These are phyloP conservation scores for Cercophora scortea DNA, from an alignment of 495 filamentous ascomycete species.

Conservation along the genomic window DNA sequence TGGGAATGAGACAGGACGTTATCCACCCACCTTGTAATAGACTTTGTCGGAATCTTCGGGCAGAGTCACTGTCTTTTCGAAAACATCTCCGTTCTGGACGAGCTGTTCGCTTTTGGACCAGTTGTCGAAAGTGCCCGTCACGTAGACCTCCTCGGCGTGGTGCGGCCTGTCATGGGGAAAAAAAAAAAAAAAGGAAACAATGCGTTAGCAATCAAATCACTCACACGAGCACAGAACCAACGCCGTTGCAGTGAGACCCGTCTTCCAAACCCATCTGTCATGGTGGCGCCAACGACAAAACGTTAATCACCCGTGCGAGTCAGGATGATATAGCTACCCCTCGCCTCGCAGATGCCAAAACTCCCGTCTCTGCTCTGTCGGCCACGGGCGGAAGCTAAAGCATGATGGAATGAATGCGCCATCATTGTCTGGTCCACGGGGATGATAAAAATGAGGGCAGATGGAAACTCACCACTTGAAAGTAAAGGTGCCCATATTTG, in stretches of 20 bases:
- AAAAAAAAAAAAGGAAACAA: not conserved
- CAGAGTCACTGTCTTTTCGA: conserved; percentile 71
- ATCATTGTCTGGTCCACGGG: not conserved
- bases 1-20: conserved; percentile 11
- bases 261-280: too few species aligned
- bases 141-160: conserved; percentile 75
- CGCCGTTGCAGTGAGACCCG: too few species aligned
- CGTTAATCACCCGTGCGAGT: too few species aligned
- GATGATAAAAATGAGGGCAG: not conserved
- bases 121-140: conserved; percentile 92
- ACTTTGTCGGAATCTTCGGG: conserved; percentile 57
- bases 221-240: too few species aligned
- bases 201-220: not conserved
- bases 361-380: too few species aligned
- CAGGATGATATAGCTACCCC: too few species aligned
- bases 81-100: conserved; percentile 59
- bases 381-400: too few species aligned
- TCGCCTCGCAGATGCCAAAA: too few species aligned
- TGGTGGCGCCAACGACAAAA: too few species aligned
- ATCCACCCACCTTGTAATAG: conserved; percentile 68
- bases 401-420: not conserved
- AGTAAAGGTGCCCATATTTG: conserved; percentile 40
- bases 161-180: conserved; percentile 50
- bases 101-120: conserved; percentile 81
- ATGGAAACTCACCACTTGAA: conserved; percentile 45